These are phyloP conservation scores for Ceratobasidium sp. DNA, from an alignment of 1,284 basidiomycete genomes.

Conservation along the genomic window DNA sequence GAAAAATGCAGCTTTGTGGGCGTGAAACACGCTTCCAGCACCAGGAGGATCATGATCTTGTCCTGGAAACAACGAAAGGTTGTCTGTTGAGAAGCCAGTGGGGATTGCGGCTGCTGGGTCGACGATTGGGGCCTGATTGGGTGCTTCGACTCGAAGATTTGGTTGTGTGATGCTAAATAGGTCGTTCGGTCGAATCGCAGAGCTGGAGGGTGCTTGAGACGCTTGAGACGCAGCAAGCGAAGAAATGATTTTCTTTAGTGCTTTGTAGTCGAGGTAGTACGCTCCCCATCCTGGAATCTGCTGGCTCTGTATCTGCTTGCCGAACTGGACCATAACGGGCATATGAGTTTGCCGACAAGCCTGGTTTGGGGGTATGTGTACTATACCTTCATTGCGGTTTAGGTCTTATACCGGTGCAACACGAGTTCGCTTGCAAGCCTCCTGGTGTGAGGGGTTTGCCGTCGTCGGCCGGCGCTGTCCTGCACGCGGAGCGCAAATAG, in stretches of 20 bases:
- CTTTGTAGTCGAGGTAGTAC: slow-evolving; percentile 99
- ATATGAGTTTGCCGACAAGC: not conserved
- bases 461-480: slow-evolving; percentile 35
- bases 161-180: slow-evolving; percentile 48
- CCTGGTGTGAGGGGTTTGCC: slow-evolving; percentile 32
- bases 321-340: slow-evolving; percentile 71
- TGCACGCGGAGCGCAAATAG: slow-evolving; percentile 11
- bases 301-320: slow-evolving; percentile 96
- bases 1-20: slow-evolving; percentile 97
- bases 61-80: slow-evolving; percentile 59
- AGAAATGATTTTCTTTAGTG: slow-evolving; percentile 97
- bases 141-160: slow-evolving; percentile 4
- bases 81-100: slow-evolving; percentile 27
- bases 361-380: slow-evolving; percentile 14
- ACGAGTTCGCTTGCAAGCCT: slow-evolving; percentile 39
- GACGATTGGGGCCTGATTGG: slow-evolving; percentile 6
- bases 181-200: slow-evolving; percentile 78
- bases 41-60: slow-evolving; percentile 69
- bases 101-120: slow-evolving; percentile 20
- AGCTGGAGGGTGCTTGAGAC: slow-evolving; percentile 43
- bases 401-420: slow-evolving; percentile 28
- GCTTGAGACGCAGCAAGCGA: slow-evolving; percentile 92
- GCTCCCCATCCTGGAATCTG: slow-evolving; percentile 97
- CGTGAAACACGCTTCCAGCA: slow-evolving; percentile 71
- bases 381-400: slow-evolving; percentile 40